phyloP scores from a whole-genome alignment of 2,329 filamentous ascomycete genomes.

The Bisporella sp. region DNA sequence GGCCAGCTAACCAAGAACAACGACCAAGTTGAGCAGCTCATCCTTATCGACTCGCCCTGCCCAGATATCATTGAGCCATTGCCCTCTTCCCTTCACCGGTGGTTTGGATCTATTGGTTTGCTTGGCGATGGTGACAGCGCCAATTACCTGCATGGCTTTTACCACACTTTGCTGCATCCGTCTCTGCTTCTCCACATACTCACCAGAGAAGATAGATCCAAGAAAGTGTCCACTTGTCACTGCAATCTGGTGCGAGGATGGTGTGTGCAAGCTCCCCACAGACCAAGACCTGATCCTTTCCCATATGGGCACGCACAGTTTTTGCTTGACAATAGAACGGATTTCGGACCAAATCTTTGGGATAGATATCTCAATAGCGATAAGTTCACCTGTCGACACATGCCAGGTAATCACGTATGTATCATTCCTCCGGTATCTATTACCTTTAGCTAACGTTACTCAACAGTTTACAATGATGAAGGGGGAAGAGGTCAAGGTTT shows the following conservation, averaged over 20 bases:
- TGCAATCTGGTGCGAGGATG: constrained; percentile 66
- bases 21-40: constrained; percentile 50
- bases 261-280: constrained; percentile 59
- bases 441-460: not conserved
- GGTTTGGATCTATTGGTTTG: constrained; percentile 66
- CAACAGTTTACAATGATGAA: constrained; percentile 2
- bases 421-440: constrained; percentile 27
- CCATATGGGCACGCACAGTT: constrained; percentile 57
- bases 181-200: constrained; percentile 64
- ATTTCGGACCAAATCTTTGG: constrained; percentile 66
- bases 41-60: constrained; percentile 61
- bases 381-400: constrained; percentile 58
- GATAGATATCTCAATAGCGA: constrained; percentile 54
- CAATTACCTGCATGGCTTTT: constrained; percentile 68
- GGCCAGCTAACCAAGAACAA: constrained; percentile 51
- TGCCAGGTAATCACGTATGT: constrained; percentile 66
- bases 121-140: constrained; percentile 53
- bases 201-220: constrained; percentile 54
- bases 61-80: constrained; percentile 63
- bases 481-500: constrained; percentile 1
- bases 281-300: constrained; percentile 57
- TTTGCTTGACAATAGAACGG: constrained; percentile 65
- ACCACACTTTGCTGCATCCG: constrained; percentile 64
- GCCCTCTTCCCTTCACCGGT: constrained; percentile 43
- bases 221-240: constrained; percentile 53